A percentile compares a stretch with the other conserved stretches of the same genome.
phyloP scores from a whole-genome alignment of 768 basidiomycete genomes.

The Calocybe gangraenosa region DNA sequence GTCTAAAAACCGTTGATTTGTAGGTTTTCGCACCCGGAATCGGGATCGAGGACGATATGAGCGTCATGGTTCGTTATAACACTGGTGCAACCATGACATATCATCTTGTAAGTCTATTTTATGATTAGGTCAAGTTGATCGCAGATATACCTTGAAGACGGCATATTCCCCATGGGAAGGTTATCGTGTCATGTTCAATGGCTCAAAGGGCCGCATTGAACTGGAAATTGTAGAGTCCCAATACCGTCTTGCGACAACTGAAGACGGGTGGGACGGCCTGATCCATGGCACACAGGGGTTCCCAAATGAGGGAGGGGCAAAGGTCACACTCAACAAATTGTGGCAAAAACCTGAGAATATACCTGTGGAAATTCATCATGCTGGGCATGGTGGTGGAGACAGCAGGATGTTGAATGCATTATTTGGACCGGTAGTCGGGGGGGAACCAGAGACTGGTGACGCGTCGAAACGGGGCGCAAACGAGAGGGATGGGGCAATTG shows the following conservation, averaged over 20 bases:
- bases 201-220: slow-evolving; percentile 46
- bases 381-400: slow-evolving; percentile 46
- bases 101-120: slow-evolving; percentile 28
- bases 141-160: slow-evolving; percentile 20
- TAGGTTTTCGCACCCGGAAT: too few species aligned
- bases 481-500: slow-evolving; percentile 43
- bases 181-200: slow-evolving; percentile 51
- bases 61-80: slow-evolving; percentile 42
- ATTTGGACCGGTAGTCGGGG: slow-evolving; percentile 43
- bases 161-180: slow-evolving; percentile 44
- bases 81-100: slow-evolving; percentile 46
- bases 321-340: slow-evolving; percentile 38
- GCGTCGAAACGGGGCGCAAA: slow-evolving; percentile 41
- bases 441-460: slow-evolving; percentile 33
- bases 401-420: slow-evolving; percentile 41
- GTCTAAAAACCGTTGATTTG: too few species aligned
- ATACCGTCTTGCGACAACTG: slow-evolving; percentile 26
- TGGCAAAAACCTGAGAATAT: slow-evolving; percentile 39
- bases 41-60: slow-evolving; percentile 49
- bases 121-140: neutral
- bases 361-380: slow-evolving; percentile 36
- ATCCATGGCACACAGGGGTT: slow-evolving; percentile 32
- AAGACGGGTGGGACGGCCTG: slow-evolving; percentile 20
- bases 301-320: slow-evolving; percentile 38
- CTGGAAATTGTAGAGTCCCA: slow-evolving; percentile 45